A percentile compares a stretch with the other conserved stretches of the same genome.
Evolutionary conservation across 352 stramenopile genomes (phyloP).

Genomic region (Phytophthora pini): DNA sequence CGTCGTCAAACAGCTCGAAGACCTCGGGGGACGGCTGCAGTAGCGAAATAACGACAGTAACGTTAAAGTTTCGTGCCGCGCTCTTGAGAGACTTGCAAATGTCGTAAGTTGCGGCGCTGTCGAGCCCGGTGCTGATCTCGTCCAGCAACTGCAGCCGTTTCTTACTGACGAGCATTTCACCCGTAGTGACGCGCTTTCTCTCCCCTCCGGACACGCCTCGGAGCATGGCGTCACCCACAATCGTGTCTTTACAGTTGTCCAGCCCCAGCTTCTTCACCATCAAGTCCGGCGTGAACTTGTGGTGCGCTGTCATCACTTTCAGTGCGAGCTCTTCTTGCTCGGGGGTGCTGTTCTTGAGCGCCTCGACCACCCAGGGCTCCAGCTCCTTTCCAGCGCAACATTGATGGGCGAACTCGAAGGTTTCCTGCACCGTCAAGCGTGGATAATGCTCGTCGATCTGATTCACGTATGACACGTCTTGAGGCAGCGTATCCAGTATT

Average conservation of each 20-base stretch:
- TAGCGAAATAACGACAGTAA: conserved; percentile 53
- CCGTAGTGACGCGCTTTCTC: conserved; percentile 57
- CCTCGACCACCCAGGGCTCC: conserved; percentile 33
- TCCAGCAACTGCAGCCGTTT: conserved; percentile 53
- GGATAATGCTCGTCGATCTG: conserved; percentile 23
- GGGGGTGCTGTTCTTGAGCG: conserved; percentile 24
- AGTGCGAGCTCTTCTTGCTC: conserved; percentile 44
- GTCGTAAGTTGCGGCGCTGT: conserved; percentile 50
- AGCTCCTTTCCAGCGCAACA: conserved; percentile 46
- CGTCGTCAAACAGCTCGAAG: conserved; percentile 62
- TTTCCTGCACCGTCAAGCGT: conserved; percentile 56
- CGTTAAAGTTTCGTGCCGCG: conserved; percentile 49
- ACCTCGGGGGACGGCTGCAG: conserved; percentile 55
- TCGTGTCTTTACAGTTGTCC: conserved; percentile 59
- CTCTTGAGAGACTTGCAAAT: conserved; percentile 85
- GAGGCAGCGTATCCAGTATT: conserved; percentile 41
- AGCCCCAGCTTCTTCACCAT: conserved; percentile 63
- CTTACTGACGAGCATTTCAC: conserved; percentile 15
- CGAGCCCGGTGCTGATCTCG: conserved; percentile 71
- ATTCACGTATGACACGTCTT: conserved; percentile 53
- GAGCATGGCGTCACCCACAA: conserved; percentile 64
- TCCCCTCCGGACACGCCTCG: conserved; percentile 75
- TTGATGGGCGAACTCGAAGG: conserved; percentile 54
- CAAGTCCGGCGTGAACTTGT: conserved; percentile 32
- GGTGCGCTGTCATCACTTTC: conserved; percentile 32